phyloP scores from a whole-genome alignment of 257 asterid species.

The Handroanthus guayacan region DNA sequence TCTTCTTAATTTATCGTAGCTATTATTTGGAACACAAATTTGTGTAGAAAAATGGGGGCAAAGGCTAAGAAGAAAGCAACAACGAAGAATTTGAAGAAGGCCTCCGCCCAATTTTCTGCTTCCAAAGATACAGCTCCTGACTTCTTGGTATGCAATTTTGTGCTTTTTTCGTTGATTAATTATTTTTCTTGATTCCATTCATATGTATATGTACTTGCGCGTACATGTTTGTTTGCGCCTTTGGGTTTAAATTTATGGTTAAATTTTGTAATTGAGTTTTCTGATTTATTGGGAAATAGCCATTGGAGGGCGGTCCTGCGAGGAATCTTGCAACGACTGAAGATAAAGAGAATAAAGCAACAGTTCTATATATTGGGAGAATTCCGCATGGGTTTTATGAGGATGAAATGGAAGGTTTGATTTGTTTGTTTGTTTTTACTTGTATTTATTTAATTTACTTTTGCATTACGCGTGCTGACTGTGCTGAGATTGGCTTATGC shows the following conservation, averaged over 20 bases:
- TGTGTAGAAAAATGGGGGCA: slow-evolving; percentile 47
- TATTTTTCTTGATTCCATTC: background rate
- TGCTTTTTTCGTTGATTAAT: background rate
- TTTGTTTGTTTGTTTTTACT: background rate
- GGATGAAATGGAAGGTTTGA: slow-evolving; percentile 89
- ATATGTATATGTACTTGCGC: too few species aligned
- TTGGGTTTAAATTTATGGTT: too few species aligned
- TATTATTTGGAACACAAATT: background rate
- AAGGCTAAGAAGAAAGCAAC: slow-evolving; percentile 60
- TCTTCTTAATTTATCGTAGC: background rate
- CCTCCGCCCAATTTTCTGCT: slow-evolving; percentile 52
- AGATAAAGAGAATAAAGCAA: slow-evolving; percentile 58
- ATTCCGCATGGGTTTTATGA: slow-evolving; percentile 98
- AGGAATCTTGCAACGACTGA: slow-evolving; percentile 54
- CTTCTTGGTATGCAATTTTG: slow-evolving; percentile 54
- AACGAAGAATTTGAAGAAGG: slow-evolving; percentile 55
- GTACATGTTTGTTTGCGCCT: background rate
- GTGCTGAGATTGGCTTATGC: slow-evolving; percentile 33
- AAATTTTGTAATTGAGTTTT: background rate
- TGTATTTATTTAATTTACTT: background rate
- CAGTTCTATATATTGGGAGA: slow-evolving; percentile 86
- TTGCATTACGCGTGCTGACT: background rate
- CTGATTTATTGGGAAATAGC: slow-evolving; percentile 46
- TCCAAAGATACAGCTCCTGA: slow-evolving; percentile 58
- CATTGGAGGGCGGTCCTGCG: slow-evolving; percentile 83